Evolutionary conservation across 176 grass and related monocot species (phyloP), one percentile per base, ranked within the genome.

Genomic region (Phoenix roebelenii): DNA sequence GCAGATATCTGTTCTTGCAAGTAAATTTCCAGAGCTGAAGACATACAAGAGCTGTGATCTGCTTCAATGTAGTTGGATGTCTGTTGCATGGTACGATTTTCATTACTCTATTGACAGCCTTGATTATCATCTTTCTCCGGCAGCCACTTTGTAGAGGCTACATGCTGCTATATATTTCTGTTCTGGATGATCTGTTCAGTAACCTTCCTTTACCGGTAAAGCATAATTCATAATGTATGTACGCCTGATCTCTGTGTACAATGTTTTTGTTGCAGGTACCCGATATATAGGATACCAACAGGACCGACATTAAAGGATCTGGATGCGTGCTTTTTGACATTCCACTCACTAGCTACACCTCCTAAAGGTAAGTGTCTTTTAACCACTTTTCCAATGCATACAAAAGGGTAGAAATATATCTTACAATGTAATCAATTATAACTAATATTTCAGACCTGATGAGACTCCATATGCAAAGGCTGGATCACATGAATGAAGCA

Each of bases 231-330:
- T 12, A 1, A 39, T 12, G 7, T 39, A 9, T 12, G 12, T 39
- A 39, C 35, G 3, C 35, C 6, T 44, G 35, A 44, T 44, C 35
- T 12, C 35, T 12, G 35, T 12, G 12, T 44, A 44, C 35, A 12
- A 44, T 82, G 71, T 67, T 44, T 14, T 3, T 44, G 35, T 44
- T 89, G 78, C 85, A 99, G 94, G 94, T 99, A 99, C 63, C 94
- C 94, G 19, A 99, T 99, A 81, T 99, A 99, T 76, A 82, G 94
- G 82, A 99, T 99, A 65, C 94, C 94, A 18, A 93, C 88, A 67
- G 94, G 94, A 24, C 94, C 94, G 18, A 93, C 94, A 20, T 71
- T 99, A 74, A 92, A 83, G 82, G 94, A 99, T 61, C 84, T 99
- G 61, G 88, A 99, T 55, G 87, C 94, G 5, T 99, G 94, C 77